A percentile compares a stretch with the other conserved stretches of the same genome.
Evolutionary conservation across 2,329 filamentous ascomycete species (phyloP).

Genomic region (Microcera coccophila): DNA sequence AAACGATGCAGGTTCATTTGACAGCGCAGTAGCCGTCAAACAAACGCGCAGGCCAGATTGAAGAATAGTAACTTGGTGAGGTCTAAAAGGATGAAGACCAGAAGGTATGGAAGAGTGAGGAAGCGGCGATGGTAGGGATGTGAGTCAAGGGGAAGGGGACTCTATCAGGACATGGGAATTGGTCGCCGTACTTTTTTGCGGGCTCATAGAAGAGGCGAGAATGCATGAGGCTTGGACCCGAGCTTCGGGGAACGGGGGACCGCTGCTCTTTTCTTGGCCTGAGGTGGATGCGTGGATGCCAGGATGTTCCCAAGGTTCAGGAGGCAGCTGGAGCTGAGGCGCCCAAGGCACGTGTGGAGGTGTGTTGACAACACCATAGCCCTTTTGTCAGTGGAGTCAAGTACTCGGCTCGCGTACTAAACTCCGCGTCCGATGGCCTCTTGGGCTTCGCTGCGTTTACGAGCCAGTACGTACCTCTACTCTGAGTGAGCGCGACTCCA

Average conservation of each 20-base stretch:
- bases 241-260: slow-evolving; percentile 22
- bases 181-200: slow-evolving; percentile 5
- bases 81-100: slow-evolving; percentile 12
- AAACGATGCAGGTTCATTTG: slow-evolving; percentile 96
- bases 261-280: slow-evolving; percentile 27
- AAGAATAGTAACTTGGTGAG: slow-evolving; percentile 20
- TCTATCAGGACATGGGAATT: slow-evolving; percentile 4
- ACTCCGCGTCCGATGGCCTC: neutral
- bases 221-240: slow-evolving; percentile 17
- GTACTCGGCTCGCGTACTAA: no score
- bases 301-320: neutral
- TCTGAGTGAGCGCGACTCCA: neutral
- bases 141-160: neutral
- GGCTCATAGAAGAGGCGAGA: slow-evolving; percentile 19
- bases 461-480: neutral
- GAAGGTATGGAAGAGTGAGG: slow-evolving; percentile 14
- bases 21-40: slow-evolving; percentile 82
- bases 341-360: neutral
- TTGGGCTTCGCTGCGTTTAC: neutral
- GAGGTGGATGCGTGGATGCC: slow-evolving; percentile 16
- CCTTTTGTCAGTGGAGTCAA: neutral
- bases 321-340: slow-evolving; percentile 1
- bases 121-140: slow-evolving; percentile 3
- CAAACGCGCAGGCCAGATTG: slow-evolving; percentile 67
- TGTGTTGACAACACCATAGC: neutral